Percentiles rank a stretch among this genome's conserved stretches.
Evolutionary conservation across 352 stramenopile species (phyloP).

Genomic region (Thalassiosira hispida): DNA sequence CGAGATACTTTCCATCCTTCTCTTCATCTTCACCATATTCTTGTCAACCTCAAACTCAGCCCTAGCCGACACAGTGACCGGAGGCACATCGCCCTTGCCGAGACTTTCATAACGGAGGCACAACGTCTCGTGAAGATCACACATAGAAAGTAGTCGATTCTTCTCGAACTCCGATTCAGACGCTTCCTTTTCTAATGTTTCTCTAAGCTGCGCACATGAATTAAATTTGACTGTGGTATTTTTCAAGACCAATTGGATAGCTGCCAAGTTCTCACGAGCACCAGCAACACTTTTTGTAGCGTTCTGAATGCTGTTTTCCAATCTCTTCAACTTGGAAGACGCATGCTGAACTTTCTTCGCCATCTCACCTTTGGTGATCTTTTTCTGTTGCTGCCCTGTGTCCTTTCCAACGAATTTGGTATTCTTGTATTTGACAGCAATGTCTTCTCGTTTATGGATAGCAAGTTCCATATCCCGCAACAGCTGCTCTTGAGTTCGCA

Average conservation of each 20-base stretch:
- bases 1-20: slow-evolving; percentile 59
- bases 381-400: slow-evolving; percentile 18
- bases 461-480: slow-evolving; percentile 93
- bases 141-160: slow-evolving; percentile 86
- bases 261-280: slow-evolving; percentile 60
- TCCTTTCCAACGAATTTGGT: slow-evolving; percentile 86
- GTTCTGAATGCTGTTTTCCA: slow-evolving; percentile 14
- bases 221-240: slow-evolving; percentile 48
- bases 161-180: slow-evolving; percentile 91
- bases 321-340: slow-evolving; percentile 14
- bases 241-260: slow-evolving; percentile 87
- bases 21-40: slow-evolving; percentile 34
- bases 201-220: slow-evolving; percentile 46
- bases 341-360: slow-evolving; percentile 44
- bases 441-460: slow-evolving; percentile 92
- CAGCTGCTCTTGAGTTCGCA: slow-evolving; percentile 92
- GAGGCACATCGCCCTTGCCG: slow-evolving; percentile 42
- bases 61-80: slow-evolving; percentile 72
- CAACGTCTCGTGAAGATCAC: slow-evolving; percentile 71
- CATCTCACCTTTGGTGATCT: slow-evolving; percentile 37
- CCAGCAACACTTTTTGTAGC: slow-evolving; percentile 1
- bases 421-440: slow-evolving; percentile 90
- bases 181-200: slow-evolving; percentile 85
- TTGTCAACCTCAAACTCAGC: slow-evolving; percentile 79
- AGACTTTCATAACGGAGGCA: slow-evolving; percentile 69